These are phyloP conservation scores for Podila epicladia DNA, from an alignment of 192 early-diverging fungal genomes.

Conservation along the genomic window DNA sequence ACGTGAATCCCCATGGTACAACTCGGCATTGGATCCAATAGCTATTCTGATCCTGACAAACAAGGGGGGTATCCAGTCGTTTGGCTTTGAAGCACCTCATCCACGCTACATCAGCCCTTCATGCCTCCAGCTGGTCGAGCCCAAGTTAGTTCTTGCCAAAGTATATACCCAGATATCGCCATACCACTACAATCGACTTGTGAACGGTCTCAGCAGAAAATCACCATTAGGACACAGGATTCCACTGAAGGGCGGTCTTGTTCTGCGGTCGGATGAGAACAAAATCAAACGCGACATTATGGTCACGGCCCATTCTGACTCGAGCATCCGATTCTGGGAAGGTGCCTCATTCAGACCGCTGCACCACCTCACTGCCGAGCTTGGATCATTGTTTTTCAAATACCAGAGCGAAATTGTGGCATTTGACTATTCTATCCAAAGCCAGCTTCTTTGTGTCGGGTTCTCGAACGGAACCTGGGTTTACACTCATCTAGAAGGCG, in stretches of 20 bases:
- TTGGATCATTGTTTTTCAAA: constrained; percentile 30
- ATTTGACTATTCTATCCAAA: constrained; percentile 42
- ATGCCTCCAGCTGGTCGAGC: constrained; percentile 42
- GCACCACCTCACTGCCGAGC: constrained; percentile 46
- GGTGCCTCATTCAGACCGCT: constrained; percentile 54
- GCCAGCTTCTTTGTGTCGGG: constrained; percentile 41
- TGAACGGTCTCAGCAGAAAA: constrained; percentile 8
- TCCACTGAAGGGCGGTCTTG: constrained; percentile 52
- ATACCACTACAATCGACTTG: constrained; percentile 22
- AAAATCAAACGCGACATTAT: constrained; percentile 53
- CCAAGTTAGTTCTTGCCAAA: constrained; percentile 38
- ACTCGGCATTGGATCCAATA: constrained; percentile 45
- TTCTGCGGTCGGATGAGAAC: constrained; percentile 43
- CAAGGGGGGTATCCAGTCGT: constrained; percentile 36
- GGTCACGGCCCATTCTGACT: constrained; percentile 52
- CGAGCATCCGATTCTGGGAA: constrained; percentile 59
- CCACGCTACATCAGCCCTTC: constrained; percentile 48
- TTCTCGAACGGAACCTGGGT: constrained; percentile 48
- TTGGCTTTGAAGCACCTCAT: constrained; percentile 41
- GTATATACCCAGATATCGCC: constrained; percentile 32
- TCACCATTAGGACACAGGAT: constrained; percentile 19
- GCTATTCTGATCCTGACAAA: constrained; percentile 49
- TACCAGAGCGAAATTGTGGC: constrained; percentile 24
- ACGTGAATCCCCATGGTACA: constrained; percentile 48
- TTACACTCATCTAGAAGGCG: constrained; percentile 10